These are phyloP conservation scores for Sanghuangporus weigelae DNA, from an alignment of 1,284 basidiomycete genomes.

Conservation along the genomic window DNA sequence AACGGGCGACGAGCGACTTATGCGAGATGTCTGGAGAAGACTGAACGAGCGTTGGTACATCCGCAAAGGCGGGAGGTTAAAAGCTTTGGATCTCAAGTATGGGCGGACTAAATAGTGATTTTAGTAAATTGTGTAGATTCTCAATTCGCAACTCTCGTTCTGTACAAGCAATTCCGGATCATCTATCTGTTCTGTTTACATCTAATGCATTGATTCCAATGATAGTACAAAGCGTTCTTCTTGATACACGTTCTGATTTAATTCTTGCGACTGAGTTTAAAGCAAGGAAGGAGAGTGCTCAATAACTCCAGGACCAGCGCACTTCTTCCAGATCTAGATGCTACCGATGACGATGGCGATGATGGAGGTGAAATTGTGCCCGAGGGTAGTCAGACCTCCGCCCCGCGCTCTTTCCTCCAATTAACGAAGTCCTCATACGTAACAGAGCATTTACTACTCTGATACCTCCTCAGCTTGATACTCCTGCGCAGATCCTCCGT, in stretches of 20 bases:
- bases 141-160: too few species aligned
- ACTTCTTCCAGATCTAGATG: too few species aligned
- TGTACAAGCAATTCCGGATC: too few species aligned
- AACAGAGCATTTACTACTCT: conserved; percentile 70
- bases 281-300: background rate
- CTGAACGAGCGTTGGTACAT: conserved; percentile 48
- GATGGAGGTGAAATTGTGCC: too few species aligned
- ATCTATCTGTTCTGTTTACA: background rate
- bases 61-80: conserved; percentile 46
- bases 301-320: background rate
- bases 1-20: conserved; percentile 41
- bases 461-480: conserved; percentile 80
- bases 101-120: conserved; percentile 1
- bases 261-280: background rate
- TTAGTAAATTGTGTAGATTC: background rate
- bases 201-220: background rate
- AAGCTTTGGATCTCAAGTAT: conserved; percentile 31
- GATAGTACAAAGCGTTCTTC: background rate
- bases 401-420: conserved; percentile 58
- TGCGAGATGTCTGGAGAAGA: conserved; percentile 50
- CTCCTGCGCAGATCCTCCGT: conserved; percentile 78
- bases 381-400: conserved; percentile 17
- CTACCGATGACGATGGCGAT: too few species aligned
- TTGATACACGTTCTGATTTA: background rate
- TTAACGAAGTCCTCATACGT: conserved; percentile 73